Percentiles rank a stretch among this genome's conserved stretches.
Conservation (phyloP, 208 protist genomes). For the Leishmania gerbilli region DNA sequence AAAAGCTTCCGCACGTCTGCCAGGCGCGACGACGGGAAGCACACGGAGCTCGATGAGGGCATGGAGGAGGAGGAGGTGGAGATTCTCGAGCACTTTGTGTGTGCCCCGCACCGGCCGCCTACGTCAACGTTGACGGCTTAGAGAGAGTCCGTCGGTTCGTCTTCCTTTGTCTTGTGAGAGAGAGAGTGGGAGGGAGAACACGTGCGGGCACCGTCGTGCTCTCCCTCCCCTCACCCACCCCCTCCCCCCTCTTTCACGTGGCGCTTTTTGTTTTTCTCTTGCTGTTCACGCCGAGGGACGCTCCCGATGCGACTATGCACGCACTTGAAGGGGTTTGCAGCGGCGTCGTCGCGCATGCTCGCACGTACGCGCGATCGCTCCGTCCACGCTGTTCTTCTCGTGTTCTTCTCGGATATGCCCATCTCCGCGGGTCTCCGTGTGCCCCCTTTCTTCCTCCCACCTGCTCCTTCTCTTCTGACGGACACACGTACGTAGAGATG, state of each 20-base stretch:
- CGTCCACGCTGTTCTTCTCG: neutral
- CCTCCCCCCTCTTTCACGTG: neutral
- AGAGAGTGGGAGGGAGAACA: neutral
- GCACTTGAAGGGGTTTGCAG: neutral
- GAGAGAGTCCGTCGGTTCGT: neutral
- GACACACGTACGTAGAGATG: neutral
- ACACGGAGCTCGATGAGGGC: neutral
- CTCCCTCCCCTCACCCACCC: neutral
- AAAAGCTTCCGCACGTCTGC: conserved; percentile 6
- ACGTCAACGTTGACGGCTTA: neutral
- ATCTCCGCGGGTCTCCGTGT: neutral
- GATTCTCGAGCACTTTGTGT: conserved; percentile 61
- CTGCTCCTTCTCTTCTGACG: neutral
- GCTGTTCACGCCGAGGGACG: neutral
- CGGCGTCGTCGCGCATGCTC: neutral
- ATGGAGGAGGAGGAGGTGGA: conserved; percentile 25
- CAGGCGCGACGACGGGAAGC: neutral
- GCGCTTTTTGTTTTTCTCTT: neutral
- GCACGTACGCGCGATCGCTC: neutral
- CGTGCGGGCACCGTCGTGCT: neutral
- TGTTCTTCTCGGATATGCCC: neutral
- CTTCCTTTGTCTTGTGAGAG: neutral
- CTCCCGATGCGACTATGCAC: neutral
- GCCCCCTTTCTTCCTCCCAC: neutral
- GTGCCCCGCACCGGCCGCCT: conserved; percentile 36